These are phyloP conservation scores for Volvox africanus DNA, from an alignment of 139 green algal genomes.

Conservation along the genomic window DNA sequence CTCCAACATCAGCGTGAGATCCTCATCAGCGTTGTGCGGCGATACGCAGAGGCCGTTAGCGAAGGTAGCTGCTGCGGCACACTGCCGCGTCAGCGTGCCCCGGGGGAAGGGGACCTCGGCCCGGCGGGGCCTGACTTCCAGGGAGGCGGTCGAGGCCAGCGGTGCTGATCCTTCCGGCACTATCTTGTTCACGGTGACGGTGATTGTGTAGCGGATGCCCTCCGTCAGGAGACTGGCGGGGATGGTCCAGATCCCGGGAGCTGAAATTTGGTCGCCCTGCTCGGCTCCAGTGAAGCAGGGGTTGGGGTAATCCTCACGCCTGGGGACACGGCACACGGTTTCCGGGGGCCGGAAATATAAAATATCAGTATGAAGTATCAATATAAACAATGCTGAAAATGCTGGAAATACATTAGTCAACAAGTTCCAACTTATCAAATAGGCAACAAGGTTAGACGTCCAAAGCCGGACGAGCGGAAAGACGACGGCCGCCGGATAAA, in stretches of 20 bases:
- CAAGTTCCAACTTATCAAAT: no score
- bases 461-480: no score
- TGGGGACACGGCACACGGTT: not conserved
- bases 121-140: not conserved
- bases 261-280: not conserved
- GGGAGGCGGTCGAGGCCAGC: not conserved
- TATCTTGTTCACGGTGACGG: slow-evolving; percentile 12
- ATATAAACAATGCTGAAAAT: no score
- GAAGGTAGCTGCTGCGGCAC: not conserved
- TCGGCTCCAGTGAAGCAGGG: slow-evolving; percentile 6
- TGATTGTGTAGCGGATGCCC: not conserved
- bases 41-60: not conserved
- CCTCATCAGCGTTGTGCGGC: slow-evolving; percentile 18
- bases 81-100: slow-evolving; percentile 20
- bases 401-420: no score
- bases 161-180: not conserved
- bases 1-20: not conserved
- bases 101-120: not conserved
- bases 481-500: no score
- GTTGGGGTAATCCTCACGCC: slow-evolving; percentile 25
- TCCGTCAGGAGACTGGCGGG: not conserved
- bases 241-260: not conserved
- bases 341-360: no score
- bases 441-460: no score
- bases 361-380: no score